A percentile compares a stretch with the other conserved stretches of the same genome.
phyloP scores from a whole-genome alignment of 345 rosid species.

The Carallia brachiata region DNA sequence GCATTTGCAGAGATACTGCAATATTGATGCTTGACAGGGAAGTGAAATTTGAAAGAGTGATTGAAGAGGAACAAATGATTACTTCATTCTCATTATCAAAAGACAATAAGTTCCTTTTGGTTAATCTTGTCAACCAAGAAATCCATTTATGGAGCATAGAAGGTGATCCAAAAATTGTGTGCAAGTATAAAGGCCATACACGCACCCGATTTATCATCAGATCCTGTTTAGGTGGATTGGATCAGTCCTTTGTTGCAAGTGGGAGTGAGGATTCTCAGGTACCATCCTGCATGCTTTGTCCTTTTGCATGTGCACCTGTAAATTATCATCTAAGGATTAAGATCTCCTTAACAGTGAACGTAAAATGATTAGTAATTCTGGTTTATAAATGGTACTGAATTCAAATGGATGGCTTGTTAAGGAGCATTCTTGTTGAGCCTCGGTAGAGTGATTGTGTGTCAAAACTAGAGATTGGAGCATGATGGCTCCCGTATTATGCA shows the following conservation, averaged over 20 bases:
- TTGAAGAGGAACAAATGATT: constrained; percentile 58
- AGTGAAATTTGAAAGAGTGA: constrained; percentile 45
- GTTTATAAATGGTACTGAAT: no score
- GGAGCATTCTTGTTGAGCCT: no score
- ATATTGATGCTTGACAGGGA: constrained; percentile 59
- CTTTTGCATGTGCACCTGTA: no score
- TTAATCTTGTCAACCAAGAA: constrained; percentile 66
- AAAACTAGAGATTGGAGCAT: no score
- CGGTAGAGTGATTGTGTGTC: no score
- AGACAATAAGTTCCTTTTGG: constrained; percentile 53
- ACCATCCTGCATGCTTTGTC: not conserved
- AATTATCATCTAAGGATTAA: no score
- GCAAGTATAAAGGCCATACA: constrained; percentile 57
- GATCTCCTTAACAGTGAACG: no score
- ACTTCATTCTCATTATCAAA: constrained; percentile 66
- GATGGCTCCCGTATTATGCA: no score
- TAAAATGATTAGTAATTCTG: no score
- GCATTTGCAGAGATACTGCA: constrained; percentile 50
- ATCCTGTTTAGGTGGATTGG: constrained; percentile 72
- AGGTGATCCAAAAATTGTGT: constrained; percentile 30
- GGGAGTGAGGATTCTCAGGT: constrained; percentile 81
- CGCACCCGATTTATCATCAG: constrained; percentile 58
- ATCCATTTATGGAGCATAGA: constrained; percentile 19
- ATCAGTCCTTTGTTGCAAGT: constrained; percentile 58
- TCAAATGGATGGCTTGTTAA: no score